phyloP scores from a whole-genome alignment of 2,329 filamentous ascomycete species.

The Lecanicillium sp. region DNA sequence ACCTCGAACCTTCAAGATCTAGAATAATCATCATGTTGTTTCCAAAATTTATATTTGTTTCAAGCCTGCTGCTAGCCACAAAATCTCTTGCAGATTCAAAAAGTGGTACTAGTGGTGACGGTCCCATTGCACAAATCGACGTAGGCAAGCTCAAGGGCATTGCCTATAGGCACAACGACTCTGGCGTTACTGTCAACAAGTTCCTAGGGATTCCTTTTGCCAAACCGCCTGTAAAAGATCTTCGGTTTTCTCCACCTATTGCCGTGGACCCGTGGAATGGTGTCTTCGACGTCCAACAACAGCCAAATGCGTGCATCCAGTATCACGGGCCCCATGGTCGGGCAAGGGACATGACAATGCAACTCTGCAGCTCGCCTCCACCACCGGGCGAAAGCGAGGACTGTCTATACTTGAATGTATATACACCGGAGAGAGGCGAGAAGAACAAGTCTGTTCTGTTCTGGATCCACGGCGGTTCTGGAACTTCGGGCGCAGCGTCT shows the following conservation, averaged over 20 bases:
- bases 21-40: no score
- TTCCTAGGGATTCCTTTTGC: slow-evolving; percentile 25
- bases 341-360: no score
- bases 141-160: no score
- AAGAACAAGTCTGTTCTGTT: slow-evolving; percentile 31
- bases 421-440: slow-evolving; percentile 16
- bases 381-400: slow-evolving; percentile 22
- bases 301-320: slow-evolving; percentile 18
- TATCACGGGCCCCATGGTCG: no score
- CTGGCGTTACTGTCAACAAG: slow-evolving; percentile 16
- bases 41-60: no score
- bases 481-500: slow-evolving; percentile 25
- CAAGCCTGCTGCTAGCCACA: no score
- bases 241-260: slow-evolving; percentile 16
- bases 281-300: slow-evolving; percentile 15
- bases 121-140: no score
- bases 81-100: no score
- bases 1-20: no score
- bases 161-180: no score
- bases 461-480: slow-evolving; percentile 36
- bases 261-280: slow-evolving; percentile 12
- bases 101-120: no score
- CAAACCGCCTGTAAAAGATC: slow-evolving; percentile 15
- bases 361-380: slow-evolving; percentile 15
- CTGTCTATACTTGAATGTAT: slow-evolving; percentile 26